Evolutionary conservation across 208 protist species (phyloP), one percentile per base, ranked within the genome.

Genomic region (Naegleria gruberi): DNA sequence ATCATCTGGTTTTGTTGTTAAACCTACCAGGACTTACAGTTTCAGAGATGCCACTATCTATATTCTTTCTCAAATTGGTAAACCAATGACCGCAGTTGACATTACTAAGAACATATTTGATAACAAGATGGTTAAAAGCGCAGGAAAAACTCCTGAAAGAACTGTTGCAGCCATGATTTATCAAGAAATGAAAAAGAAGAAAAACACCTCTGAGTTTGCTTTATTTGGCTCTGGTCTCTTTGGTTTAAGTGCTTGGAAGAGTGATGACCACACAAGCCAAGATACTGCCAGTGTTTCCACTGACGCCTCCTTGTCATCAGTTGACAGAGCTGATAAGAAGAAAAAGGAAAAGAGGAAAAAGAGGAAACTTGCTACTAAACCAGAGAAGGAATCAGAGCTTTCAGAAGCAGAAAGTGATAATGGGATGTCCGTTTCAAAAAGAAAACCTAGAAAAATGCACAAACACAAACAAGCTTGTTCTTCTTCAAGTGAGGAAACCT

Each of bases 121-220:
- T 34, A 23, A 45, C 37, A 45, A 45, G 17, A 30, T 84, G n/a
- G 81, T 84, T 15, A 23, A 46, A 84, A 84, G 41, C 17, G 17
- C 12, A 12, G 81, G 81, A 3, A 84, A 84, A 84, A 84, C 81
- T 8, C 81, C 81, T 30, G 81, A 84, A 41, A 84, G 81, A 84
- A 84, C 81, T 30, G 42, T 84, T 45, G 81, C 81, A 41, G 81
- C 81, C 10, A 84, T 84, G 81, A 84, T 84, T 6, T 84, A 84
- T 45, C 34, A 84, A 30, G 81, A 84, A 34, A 84, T 84, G 5
- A 84, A 45, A 26, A 41, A 84, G 19, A 84, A 45, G n/a, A 45
- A 23, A 26, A 45, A 84, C 30, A 7, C 30, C 6, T 84, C 41
- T 30, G 19, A 1, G 8, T 84, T 84, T 45, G 34, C 42, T 19